Evolutionary conservation across 192 early-diverging fungal genomes (phyloP), one percentile per base, ranked within the genome.

Genomic region (Linnemannia schmuckeri): DNA sequence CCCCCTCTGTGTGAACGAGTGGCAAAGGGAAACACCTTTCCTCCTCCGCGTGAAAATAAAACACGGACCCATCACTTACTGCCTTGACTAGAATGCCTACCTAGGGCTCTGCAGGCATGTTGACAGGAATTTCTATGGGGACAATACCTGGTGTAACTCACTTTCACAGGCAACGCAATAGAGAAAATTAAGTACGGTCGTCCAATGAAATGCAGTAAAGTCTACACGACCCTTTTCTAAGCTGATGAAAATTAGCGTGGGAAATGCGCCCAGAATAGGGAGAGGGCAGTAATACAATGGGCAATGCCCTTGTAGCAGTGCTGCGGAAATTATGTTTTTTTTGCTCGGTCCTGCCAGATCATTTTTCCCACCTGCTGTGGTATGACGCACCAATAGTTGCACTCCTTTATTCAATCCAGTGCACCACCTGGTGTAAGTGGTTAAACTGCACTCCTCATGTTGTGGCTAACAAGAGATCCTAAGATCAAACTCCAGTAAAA

Each of bases 31-130:
- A 41, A 70, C 72, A 42, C 20, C 3, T 73, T 46, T 73, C 72
- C 38, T 73, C 44, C 71, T 47, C 71, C 44, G 72, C 72, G 42
- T 46, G 30, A 73, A 47, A 73, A 73, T 73, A 73, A 73, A 73
- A 73, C 72, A n/a, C 72, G 20, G 72, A 0, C 38, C 13, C 20
- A 17, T 70, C 69, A 40, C 69, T 27, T 70, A 70, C 69, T 70
- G 69, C 69, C 35, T 70, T 40, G 69, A 38, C 69, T 70, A 70
- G 69, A 33, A 70, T 70, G 69, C 37, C 69, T 37, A 24, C 17
- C 69, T 70, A 68, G 66, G 66, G 0, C 66, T 68, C 66, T 68
- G 30, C 10, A 68, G 66, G 69, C 37, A 40, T 15, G 69, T 70
- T 70, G 40, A 40, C 37, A 70, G 69, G 22, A 70, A 70, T 38